phyloP scores from a whole-genome alignment of 495 filamentous ascomycete genomes.

The Aspergillus funiculosus region DNA sequence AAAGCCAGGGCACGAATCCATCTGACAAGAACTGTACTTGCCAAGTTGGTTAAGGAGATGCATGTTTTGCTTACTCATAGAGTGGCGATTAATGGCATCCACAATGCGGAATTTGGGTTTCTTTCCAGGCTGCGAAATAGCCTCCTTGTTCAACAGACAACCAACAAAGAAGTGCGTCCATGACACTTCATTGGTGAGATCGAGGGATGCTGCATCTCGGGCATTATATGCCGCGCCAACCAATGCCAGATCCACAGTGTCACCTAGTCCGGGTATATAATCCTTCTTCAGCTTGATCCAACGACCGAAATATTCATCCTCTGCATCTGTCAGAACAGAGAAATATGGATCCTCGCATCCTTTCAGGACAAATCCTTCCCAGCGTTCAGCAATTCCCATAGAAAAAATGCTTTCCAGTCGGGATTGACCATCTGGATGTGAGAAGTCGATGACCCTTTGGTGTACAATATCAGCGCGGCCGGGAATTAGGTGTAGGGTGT shows the following conservation, averaged over 20 bases:
- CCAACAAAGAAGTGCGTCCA: conserved; percentile 81
- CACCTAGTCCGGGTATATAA: conserved; percentile 74
- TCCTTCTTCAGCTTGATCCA: conserved; percentile 89
- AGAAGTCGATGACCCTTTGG: conserved; percentile 60
- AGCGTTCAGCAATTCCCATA: conserved; percentile 54
- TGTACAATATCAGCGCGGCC: conserved; percentile 58
- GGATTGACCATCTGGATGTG: conserved; percentile 32
- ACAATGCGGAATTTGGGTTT: conserved; percentile 61
- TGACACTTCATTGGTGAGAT: conserved; percentile 43
- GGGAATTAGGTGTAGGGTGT: conserved; percentile 48
- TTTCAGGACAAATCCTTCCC: conserved; percentile 78
- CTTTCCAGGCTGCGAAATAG: conserved; percentile 45
- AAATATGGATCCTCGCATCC: conserved; percentile 75
- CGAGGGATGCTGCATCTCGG: conserved; percentile 42
- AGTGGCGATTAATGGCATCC: conserved; percentile 46
- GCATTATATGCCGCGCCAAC: conserved; percentile 65
- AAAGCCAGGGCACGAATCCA: conserved; percentile 27
- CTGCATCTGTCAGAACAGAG: conserved; percentile 37
- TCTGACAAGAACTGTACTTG: conserved; percentile 29
- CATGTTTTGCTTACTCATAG: conserved; percentile 46
- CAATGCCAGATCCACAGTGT: conserved; percentile 74
- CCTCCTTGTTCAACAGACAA: conserved; percentile 67
- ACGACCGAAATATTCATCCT: conserved; percentile 35
- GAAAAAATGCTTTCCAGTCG: conserved; percentile 58
- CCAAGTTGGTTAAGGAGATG: conserved; percentile 49